Evolutionary conservation across 139 green algal genomes (phyloP).

Genomic region (Diplosphaera chodatii): DNA sequence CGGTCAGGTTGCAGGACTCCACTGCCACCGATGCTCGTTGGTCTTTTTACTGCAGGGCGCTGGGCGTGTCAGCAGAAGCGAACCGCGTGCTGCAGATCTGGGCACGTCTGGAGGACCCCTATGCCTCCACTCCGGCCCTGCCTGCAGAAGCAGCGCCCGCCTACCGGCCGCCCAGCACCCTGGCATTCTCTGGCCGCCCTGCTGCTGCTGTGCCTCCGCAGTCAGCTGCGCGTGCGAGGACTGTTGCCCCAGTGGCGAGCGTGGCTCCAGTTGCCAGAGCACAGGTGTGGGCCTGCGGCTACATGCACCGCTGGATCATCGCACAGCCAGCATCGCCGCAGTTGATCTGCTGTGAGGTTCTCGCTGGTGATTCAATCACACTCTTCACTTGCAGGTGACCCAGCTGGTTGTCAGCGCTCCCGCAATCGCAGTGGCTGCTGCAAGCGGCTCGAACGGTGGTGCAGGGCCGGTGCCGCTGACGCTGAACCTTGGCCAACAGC

Average conservation of each 20-base stretch:
- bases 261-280: too few species aligned
- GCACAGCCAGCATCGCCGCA: too few species aligned
- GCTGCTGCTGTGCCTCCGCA: neutral
- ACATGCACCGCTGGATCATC: too few species aligned
- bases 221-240: neutral
- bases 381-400: neutral
- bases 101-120: neutral
- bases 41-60: neutral
- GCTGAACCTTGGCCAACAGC: neutral
- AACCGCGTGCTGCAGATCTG: neutral
- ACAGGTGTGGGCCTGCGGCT: too few species aligned
- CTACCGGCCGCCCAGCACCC: neutral
- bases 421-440: neutral
- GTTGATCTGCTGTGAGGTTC: too few species aligned
- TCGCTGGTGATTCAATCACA: too few species aligned
- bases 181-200: neutral
- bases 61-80: neutral
- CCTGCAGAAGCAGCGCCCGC: too few species aligned
- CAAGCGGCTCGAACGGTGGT: too few species aligned
- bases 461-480: neutral
- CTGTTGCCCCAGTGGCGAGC: too few species aligned
- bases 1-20: too few species aligned
- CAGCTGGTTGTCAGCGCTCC: neutral
- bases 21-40: too few species aligned
- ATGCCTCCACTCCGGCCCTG: neutral